Percentiles rank a stretch among this genome's conserved stretches.
These are phyloP conservation scores for Cystobasidiaceae sp. DNA, from an alignment of 1,284 basidiomycete genomes.

Conservation along the genomic window DNA sequence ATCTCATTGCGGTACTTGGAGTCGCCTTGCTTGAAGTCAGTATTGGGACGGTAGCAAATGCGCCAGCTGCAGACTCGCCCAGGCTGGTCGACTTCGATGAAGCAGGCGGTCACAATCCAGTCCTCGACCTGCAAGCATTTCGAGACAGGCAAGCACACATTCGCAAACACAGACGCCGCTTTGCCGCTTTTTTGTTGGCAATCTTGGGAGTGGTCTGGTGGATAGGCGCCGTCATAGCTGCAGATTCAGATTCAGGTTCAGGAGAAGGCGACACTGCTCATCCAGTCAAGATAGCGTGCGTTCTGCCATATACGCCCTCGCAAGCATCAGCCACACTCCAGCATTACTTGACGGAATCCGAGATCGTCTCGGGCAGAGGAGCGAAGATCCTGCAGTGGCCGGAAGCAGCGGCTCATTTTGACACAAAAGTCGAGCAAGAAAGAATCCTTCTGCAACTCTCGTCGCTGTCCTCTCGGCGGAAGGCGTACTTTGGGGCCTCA, in stretches of 20 bases:
- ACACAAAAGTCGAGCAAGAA: neutral
- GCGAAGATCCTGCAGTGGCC: conserved; percentile 21
- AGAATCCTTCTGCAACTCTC: neutral
- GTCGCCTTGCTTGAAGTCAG: neutral
- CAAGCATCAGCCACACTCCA: neutral
- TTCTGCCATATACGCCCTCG: neutral
- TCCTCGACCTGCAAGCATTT: no score
- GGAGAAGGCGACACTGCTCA: neutral
- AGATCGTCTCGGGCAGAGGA: conserved; percentile 4
- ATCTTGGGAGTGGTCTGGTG: neutral
- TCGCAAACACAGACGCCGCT: no score
- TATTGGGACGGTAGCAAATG: neutral
- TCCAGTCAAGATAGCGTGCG: neutral
- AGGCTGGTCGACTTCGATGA: conserved; percentile 1
- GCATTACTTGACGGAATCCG: conserved; percentile 10
- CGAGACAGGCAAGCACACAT: no score
- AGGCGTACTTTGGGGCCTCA: conserved; percentile 5
- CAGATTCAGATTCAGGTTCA: neutral
- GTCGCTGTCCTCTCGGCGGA: neutral
- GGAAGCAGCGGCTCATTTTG: neutral
- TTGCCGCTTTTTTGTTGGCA: neutral
- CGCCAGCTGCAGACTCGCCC: neutral
- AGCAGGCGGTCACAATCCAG: no score
- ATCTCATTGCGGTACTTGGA: conserved; percentile 1
- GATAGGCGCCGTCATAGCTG: neutral